Conservation (phyloP, 2,329 filamentous ascomycete species). For the Sporothrix phasma region DNA sequence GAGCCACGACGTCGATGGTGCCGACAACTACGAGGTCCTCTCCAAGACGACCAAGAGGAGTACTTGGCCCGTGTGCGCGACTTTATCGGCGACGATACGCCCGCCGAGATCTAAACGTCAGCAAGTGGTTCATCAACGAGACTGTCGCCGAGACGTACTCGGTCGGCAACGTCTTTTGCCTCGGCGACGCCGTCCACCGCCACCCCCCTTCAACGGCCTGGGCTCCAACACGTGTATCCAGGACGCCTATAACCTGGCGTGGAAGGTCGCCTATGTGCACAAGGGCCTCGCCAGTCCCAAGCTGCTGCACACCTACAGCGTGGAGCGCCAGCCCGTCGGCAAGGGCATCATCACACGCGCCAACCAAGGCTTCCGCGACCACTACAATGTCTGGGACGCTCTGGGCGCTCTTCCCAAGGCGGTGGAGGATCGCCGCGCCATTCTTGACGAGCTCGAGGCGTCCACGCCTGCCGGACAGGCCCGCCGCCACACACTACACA, state of each 20-base stretch:
- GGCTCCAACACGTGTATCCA: slow-evolving; percentile 51
- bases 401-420: slow-evolving; percentile 34
- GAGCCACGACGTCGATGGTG: slow-evolving; percentile 35
- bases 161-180: slow-evolving; percentile 32
- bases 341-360: slow-evolving; percentile 40
- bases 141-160: slow-evolving; percentile 48
- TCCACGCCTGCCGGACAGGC: slow-evolving; percentile 29
- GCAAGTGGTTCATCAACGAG: slow-evolving; percentile 53
- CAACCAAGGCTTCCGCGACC: slow-evolving; percentile 47
- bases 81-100: slow-evolving; percentile 45
- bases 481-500: slow-evolving; percentile 31
- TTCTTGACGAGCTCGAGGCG: slow-evolving; percentile 34
- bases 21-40: background rate
- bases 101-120: slow-evolving; percentile 43
- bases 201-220: slow-evolving; percentile 49
- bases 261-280: slow-evolving; percentile 42
- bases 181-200: slow-evolving; percentile 49
- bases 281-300: slow-evolving; percentile 26
- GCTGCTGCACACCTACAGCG: slow-evolving; percentile 35
- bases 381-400: slow-evolving; percentile 35
- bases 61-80: slow-evolving; percentile 31
- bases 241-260: slow-evolving; percentile 46
- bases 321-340: slow-evolving; percentile 42
- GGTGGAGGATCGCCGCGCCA: slow-evolving; percentile 29
- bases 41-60: background rate